Base-by-base conservation (phyloP, 805 yeast genomes). In the Hyphopichia homilentoma region DNA sequence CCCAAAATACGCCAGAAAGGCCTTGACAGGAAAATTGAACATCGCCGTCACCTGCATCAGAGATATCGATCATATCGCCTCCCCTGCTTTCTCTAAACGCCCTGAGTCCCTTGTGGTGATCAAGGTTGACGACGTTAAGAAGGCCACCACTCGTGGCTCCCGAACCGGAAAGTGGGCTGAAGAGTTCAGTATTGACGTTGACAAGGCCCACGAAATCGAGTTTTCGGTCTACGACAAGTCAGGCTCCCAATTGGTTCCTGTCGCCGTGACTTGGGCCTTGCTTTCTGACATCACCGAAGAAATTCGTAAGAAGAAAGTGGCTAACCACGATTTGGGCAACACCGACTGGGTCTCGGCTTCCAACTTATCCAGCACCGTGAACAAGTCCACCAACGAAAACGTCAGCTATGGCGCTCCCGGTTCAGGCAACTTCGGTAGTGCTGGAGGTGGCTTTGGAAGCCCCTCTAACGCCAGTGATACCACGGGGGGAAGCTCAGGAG, bases 201-300 rank as follows among this genome's bases (percentile, higher is more conserved):
- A 85, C 39, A 86, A 82, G 54, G 96, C 96, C 17, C 86, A 90
- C 51, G 99, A 93, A 61, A 72, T 89, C 27, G 96, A 89, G 49
- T 68, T 93, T 36, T 77, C 89, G 2, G 86, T 93, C 4, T 88
- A 82, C 56, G 98, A 93, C 55, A 81, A 80, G 45, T 65, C 73
- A 8, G 84, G 84, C 23, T 77, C 69, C 36, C 73, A 68, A 30
- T 63, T 72, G 38, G 77, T 81, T 6, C 97, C 98, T 0, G 96
- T 93, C 6, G 98, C 95, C 6, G 70, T 93, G 23, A 77, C 84
- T 47, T 93, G 98, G 98, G 71, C 90, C 17, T 74, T 90, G 22
- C 68, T 93, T 18, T 80, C 94, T 3, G 99, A 93, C 57, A 75
- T 93, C 26, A 88, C 94, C 1, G 99, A 93, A 64, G 97, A 93